phyloP scores from a whole-genome alignment of 805 yeast genomes.

The Candida corydali region DNA sequence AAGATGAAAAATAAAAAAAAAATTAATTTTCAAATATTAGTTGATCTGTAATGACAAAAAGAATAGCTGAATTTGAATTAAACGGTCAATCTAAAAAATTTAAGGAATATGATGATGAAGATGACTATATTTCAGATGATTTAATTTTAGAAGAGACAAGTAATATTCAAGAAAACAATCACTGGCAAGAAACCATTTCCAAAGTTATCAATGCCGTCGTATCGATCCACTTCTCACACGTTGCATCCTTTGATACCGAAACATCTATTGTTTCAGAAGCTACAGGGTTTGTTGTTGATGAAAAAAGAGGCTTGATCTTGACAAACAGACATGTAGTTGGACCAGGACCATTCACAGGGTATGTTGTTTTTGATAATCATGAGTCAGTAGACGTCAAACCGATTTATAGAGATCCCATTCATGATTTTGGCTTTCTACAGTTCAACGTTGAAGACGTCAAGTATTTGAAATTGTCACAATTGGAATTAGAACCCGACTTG shows the following conservation, averaged over 20 bases:
- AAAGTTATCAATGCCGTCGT: conserved; percentile 83
- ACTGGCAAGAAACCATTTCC: conserved; percentile 80
- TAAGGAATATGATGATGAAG: neutral
- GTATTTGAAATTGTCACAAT: conserved; percentile 66
- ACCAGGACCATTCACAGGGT: conserved; percentile 90
- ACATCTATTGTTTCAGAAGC: conserved; percentile 79
- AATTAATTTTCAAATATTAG: no score
- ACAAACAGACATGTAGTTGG: conserved; percentile 96
- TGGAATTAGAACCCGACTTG: conserved; percentile 70
- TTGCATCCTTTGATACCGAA: conserved; percentile 85
- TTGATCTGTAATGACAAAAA: conserved; percentile 3
- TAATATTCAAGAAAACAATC: conserved; percentile 12
- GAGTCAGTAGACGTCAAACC: conserved; percentile 88
- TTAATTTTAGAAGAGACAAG: conserved; percentile 13
- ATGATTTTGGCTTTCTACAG: conserved; percentile 86
- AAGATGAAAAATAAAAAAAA: no score
- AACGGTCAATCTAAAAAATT: conserved; percentile 7
- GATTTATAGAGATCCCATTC: conserved; percentile 89
- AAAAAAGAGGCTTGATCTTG: conserved; percentile 73
- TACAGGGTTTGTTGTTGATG: conserved; percentile 93
- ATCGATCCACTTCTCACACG: conserved; percentile 83
- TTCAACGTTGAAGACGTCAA: conserved; percentile 70
- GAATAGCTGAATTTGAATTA: conserved; percentile 5
- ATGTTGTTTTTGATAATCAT: conserved; percentile 89
- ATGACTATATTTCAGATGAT: conserved; percentile 12